phyloP scores from a whole-genome alignment of 2,329 filamentous ascomycete species.

The Calonectria pseudoturangicola region DNA sequence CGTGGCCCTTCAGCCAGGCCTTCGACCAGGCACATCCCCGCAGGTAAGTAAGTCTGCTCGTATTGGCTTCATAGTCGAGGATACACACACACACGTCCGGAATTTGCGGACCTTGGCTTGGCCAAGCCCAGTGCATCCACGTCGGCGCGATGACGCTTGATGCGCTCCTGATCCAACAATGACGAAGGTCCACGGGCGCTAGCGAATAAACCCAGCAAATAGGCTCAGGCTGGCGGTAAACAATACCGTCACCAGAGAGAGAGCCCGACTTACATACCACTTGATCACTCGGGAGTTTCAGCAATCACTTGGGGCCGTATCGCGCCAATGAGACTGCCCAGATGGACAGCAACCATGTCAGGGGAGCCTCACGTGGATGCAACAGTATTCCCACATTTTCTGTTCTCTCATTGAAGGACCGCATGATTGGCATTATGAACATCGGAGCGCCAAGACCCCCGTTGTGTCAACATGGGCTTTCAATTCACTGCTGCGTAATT shows the following conservation, averaged over 20 bases:
- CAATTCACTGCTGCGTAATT: constrained; percentile 25
- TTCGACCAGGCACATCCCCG: constrained; percentile 11
- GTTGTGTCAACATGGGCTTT: constrained; percentile 33
- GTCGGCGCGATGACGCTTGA: constrained; percentile 34
- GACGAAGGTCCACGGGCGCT: constrained; percentile 28
- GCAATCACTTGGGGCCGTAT: constrained; percentile 44
- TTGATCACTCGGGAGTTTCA: constrained; percentile 33
- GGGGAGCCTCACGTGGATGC: constrained; percentile 42
- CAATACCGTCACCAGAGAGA: constrained; percentile 12
- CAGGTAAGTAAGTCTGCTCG: background rate
- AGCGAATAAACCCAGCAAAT: constrained; percentile 24
- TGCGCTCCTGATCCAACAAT: constrained; percentile 36
- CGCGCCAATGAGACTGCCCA: constrained; percentile 44
- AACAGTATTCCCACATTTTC: constrained; percentile 15
- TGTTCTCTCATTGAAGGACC: constrained; percentile 10
- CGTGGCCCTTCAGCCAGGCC: too few species aligned
- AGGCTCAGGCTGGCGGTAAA: constrained; percentile 27
- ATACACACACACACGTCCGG: background rate
- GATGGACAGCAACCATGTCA: constrained; percentile 47
- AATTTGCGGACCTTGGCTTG: constrained; percentile 17
- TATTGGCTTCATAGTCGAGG: constrained; percentile 3
- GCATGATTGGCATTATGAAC: constrained; percentile 23
- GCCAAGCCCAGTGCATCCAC: constrained; percentile 21
- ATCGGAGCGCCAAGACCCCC: constrained; percentile 33
- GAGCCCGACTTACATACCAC: constrained; percentile 21